Evolutionary conservation across 495 filamentous ascomycete genomes (phyloP).

Genomic region (Aspergillus diversus): DNA sequence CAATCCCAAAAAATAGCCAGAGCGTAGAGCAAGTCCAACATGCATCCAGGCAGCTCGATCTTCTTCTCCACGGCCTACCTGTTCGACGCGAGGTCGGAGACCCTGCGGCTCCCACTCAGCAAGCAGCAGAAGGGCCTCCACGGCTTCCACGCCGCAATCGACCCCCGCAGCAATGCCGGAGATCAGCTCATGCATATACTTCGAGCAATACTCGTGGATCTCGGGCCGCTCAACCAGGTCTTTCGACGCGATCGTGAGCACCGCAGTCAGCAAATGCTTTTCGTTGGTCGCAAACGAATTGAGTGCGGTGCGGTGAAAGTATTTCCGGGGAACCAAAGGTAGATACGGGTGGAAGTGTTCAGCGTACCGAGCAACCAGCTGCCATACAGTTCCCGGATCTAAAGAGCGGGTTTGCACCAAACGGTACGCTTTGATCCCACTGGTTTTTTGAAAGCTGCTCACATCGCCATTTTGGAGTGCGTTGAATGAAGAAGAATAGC

Average conservation of each 20-base stretch:
- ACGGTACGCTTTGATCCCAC: conserved; percentile 50
- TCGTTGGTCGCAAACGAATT: conserved; percentile 56
- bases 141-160: conserved; percentile 63
- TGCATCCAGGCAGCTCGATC: conserved; percentile 72
- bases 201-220: conserved; percentile 62
- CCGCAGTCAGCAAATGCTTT: conserved; percentile 63
- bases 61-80: conserved; percentile 66
- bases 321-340: conserved; percentile 58
- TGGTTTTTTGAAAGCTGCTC: conserved; percentile 34
- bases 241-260: conserved; percentile 65
- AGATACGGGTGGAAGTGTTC: conserved; percentile 66
- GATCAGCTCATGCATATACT: conserved; percentile 65
- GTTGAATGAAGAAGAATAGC: conserved; percentile 34
- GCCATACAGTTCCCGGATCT: conserved; percentile 50
- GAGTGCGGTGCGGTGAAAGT: conserved; percentile 53
- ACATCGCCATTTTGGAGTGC: conserved; percentile 35
- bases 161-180: conserved; percentile 62
- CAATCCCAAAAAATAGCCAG: conserved; percentile 65
- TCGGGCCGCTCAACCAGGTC: conserved; percentile 59
- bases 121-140: conserved; percentile 64
- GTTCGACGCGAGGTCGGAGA: conserved; percentile 50
- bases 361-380: conserved; percentile 56
- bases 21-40: conserved; percentile 63
- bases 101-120: conserved; percentile 69
- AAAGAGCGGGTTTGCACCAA: conserved; percentile 55